Percentiles rank a stretch among this genome's conserved stretches.
These are phyloP conservation scores for Osmanthus fragrans DNA, from an alignment of 257 asterid genomes.

Conservation along the genomic window DNA sequence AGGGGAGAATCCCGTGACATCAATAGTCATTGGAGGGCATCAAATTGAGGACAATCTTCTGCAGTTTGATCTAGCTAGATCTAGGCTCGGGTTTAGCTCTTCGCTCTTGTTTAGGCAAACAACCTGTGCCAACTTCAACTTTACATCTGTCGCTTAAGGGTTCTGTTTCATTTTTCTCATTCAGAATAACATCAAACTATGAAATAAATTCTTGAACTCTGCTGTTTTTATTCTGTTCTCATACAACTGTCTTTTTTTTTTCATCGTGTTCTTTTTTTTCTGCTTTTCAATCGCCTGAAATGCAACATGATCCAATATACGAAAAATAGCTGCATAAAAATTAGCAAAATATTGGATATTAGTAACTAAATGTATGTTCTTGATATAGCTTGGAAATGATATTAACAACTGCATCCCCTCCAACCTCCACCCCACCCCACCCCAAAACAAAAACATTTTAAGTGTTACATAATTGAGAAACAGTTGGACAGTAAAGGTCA, in stretches of 20 bases:
- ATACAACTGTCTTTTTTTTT: neutral
- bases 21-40: constrained; percentile 48
- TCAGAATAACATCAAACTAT: neutral
- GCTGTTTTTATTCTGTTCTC: neutral
- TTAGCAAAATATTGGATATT: neutral
- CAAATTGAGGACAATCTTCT: constrained; percentile 54
- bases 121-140: constrained; percentile 46
- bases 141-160: constrained; percentile 21
- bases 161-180: neutral
- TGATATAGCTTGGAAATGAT: neutral
- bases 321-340: neutral
- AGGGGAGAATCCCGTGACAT: constrained; percentile 27
- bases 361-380: neutral
- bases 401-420: too few species aligned
- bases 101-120: constrained; percentile 40
- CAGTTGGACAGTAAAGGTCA: constrained; percentile 27
- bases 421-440: too few species aligned
- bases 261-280: neutral
- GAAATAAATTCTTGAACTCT: neutral
- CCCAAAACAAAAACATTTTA: neutral
- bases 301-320: neutral
- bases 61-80: constrained; percentile 48
- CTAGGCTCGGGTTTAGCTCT: constrained; percentile 52
- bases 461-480: constrained; percentile 25
- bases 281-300: neutral